Percentiles rank a stretch among this genome's conserved stretches.
These are phyloP conservation scores for Cystobasidium pallidum DNA, from an alignment of 1,284 basidiomycete genomes.

Conservation along the genomic window DNA sequence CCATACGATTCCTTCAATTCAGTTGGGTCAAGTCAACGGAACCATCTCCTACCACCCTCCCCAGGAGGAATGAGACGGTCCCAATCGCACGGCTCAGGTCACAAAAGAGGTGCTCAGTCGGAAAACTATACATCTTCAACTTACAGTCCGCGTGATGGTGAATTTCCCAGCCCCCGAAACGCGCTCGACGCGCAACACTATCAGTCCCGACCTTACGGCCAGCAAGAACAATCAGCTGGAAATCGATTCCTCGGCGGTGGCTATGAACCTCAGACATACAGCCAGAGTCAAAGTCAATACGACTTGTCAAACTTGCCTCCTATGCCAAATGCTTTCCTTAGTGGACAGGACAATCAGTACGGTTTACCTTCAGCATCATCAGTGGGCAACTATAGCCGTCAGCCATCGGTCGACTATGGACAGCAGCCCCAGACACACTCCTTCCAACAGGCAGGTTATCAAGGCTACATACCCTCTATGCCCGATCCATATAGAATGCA, in stretches of 20 bases:
- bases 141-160: slow-evolving; percentile 8
- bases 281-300: slow-evolving; percentile 7
- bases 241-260: slow-evolving; percentile 8
- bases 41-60: slow-evolving; percentile 34
- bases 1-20: slow-evolving; percentile 24
- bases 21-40: slow-evolving; percentile 7
- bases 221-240: slow-evolving; percentile 4
- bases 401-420: slow-evolving; percentile 13
- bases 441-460: not conserved
- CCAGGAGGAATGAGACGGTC: slow-evolving; percentile 25
- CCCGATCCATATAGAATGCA: not conserved
- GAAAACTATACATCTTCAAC: slow-evolving; percentile 34
- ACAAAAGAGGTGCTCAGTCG: slow-evolving; percentile 25
- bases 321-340: slow-evolving; percentile 19
- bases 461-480: not conserved
- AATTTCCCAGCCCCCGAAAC: slow-evolving; percentile 7
- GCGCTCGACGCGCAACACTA: not conserved
- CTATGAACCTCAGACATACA: slow-evolving; percentile 9
- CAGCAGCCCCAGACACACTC: not conserved
- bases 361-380: not conserved
- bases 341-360: slow-evolving; percentile 7
- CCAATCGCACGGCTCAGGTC: slow-evolving; percentile 12
- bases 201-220: not conserved
- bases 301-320: slow-evolving; percentile 17
- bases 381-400: slow-evolving; percentile 7